Evolutionary conservation across 2,329 filamentous ascomycete genomes (phyloP).

Genomic region (Pseudogymnoascus pannorum): DNA sequence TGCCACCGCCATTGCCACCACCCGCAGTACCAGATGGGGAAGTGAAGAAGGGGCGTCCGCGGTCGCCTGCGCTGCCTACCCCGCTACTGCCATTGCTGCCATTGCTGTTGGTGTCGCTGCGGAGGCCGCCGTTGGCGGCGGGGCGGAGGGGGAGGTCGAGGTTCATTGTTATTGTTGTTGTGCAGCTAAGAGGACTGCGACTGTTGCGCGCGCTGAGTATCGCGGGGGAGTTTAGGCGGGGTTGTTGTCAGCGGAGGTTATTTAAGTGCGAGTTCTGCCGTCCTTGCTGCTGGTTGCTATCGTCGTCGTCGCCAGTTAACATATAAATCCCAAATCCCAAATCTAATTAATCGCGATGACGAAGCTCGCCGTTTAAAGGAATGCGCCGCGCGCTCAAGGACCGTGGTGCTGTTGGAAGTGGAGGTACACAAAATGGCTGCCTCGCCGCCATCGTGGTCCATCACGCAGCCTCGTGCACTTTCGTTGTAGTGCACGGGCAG

Average conservation of each 20-base stretch:
- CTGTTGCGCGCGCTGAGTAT: background rate
- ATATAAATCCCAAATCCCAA: background rate
- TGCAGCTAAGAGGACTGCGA: background rate
- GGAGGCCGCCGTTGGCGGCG: slow-evolving; percentile 18
- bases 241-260: background rate
- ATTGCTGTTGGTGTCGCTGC: slow-evolving; percentile 16
- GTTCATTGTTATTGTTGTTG: slow-evolving; percentile 21
- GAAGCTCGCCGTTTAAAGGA: no score
- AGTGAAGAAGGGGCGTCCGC: slow-evolving; percentile 29
- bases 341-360: no score
- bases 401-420: no score
- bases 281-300: background rate
- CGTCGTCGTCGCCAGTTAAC: background rate
- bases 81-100: background rate
- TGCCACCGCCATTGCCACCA: background rate
- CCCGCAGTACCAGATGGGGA: slow-evolving; percentile 40
- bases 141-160: slow-evolving; percentile 27
- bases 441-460: background rate
- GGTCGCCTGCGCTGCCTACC: background rate
- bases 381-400: no score
- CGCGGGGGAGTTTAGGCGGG: background rate
- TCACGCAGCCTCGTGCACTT: background rate
- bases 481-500: no score
- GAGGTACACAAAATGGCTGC: background rate
- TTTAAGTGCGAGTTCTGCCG: background rate